These are phyloP conservation scores for Ceratopteris richardii DNA, from an alignment of 75 land plant species.

Conservation along the genomic window DNA sequence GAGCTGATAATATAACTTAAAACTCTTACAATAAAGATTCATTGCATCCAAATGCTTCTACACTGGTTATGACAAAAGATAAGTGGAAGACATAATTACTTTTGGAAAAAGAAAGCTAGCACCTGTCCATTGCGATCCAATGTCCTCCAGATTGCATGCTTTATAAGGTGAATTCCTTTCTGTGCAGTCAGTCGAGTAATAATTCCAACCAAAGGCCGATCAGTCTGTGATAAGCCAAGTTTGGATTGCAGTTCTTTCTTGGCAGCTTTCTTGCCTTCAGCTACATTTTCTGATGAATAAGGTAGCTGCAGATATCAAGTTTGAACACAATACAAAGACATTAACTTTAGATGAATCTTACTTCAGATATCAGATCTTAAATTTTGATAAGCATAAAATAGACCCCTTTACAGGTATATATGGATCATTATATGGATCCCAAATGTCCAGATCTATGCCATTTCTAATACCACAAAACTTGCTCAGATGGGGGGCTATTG, in stretches of 20 bases:
- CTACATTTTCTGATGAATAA: constrained; percentile 74
- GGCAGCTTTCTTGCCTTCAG: constrained; percentile 83
- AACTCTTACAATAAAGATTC: too few species aligned
- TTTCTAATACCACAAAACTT: constrained; percentile 87
- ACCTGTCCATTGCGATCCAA: constrained; percentile 85
- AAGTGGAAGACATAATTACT: too few species aligned
- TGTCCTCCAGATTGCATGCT: constrained; percentile 79
- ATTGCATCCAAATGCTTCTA: too few species aligned
- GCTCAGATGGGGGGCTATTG: constrained; percentile 57
- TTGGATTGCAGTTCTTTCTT: constrained; percentile 65
- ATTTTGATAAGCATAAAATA: too few species aligned
- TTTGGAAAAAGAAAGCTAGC: too few species aligned
- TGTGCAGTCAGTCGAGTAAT: constrained; percentile 77
- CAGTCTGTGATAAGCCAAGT: constrained; percentile 52
- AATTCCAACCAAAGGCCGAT: constrained; percentile 69
- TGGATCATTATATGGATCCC: constrained; percentile 83
- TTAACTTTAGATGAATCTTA: neutral
- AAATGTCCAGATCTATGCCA: constrained; percentile 88
- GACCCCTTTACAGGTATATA: constrained; percentile 52
- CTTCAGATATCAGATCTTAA: too few species aligned
- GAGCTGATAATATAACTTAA: too few species aligned
- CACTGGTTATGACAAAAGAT: too few species aligned
- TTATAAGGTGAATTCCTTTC: constrained; percentile 88
- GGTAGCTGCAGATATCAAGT: constrained; percentile 55
- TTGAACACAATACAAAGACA: neutral